Evolutionary conservation across 345 rosid genomes (phyloP), one percentile per base, ranked within the genome.

Genomic region (Eucalyptus cloeziana): DNA sequence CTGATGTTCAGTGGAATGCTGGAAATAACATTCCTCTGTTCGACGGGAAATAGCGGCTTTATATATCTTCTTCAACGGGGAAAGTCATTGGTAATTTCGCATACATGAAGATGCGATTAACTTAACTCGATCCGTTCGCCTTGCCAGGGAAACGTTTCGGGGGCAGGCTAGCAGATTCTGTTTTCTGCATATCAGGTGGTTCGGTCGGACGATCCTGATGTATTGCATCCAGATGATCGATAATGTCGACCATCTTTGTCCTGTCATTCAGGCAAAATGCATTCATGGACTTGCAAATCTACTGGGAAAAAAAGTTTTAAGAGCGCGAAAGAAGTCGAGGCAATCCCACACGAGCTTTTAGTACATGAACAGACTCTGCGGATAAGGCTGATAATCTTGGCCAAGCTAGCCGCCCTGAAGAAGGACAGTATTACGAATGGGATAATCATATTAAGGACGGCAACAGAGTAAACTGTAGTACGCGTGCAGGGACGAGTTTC

Each of bases 151-250:
- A 31, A 31, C 22, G 22, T 31, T 67, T 31, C 11, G 4, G 43
- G 40, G 19, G 79, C 22, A 33, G 79, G 79, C 79, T 1, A 4
- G 43, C 79, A 67, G 2, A 67, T 0, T 67, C 0, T 2, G 33
- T 31, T 67, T 31, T 67, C 22, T 31, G 37, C 0, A 1, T 0
- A 8, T n/a, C 1, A 15, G 22, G 21, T 16, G 8, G 43, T 31
- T 67, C 2, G 2, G 79, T 31, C 6, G 5, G 76, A 10, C 8
- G 19, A 67, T 67, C 79, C 43, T 67, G 6, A 31, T 16, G 43
- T 67, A 8, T 4, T 16, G 22, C 7, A 33, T 31, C 40, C 7
- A 8, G 24, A 0, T 31, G 43, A 67, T 64, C 0, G 17, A 13
- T 30, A 7, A 64, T n/a, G 79, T 67, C 79, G 1, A 31, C 79